A percentile compares a stretch with the other conserved stretches of the same genome.
phyloP scores from a whole-genome alignment of 176 grass and related monocot genomes.

The barley (Hordeum vulgare) region DNA sequence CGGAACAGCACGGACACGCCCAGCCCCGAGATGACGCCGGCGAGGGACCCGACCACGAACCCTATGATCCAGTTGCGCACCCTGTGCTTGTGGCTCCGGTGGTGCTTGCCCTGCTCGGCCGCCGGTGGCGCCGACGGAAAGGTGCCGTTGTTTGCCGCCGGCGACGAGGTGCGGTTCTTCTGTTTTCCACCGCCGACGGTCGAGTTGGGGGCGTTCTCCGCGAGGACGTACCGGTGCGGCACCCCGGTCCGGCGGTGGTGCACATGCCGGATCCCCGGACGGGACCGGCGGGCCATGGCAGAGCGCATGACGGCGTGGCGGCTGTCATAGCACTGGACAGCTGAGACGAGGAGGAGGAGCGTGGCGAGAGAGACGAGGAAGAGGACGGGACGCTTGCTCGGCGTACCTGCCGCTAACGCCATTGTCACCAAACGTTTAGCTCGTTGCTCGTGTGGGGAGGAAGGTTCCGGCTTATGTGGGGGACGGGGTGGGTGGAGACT shows the following conservation, averaged over 20 bases:
- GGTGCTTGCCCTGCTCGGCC: neutral
- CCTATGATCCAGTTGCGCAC: slow-evolving; percentile 60
- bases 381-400: neutral
- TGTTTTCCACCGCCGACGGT: neutral
- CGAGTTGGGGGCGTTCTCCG: slow-evolving; percentile 5
- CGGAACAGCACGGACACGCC: slow-evolving; percentile 45
- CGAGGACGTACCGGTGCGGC: slow-evolving; percentile 40
- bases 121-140: neutral
- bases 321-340: slow-evolving; percentile 8
- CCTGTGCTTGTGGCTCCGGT: slow-evolving; percentile 17
- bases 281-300: neutral
- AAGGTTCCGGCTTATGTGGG: neutral
- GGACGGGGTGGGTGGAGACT: neutral
- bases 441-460: slow-evolving; percentile 19
- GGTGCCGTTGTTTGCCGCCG: neutral
- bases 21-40: slow-evolving; percentile 42
- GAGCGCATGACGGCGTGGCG: neutral
- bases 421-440: neutral
- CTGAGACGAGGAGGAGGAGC: neutral
- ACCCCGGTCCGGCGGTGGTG: slow-evolving; percentile 4
- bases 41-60: slow-evolving; percentile 42
- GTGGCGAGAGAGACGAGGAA: neutral
- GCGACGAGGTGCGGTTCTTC: neutral
- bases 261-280: neutral
- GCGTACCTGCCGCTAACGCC: neutral